Base-by-base conservation (phyloP, 305 asterid genomes). In the Euphrasia arctica region DNA sequence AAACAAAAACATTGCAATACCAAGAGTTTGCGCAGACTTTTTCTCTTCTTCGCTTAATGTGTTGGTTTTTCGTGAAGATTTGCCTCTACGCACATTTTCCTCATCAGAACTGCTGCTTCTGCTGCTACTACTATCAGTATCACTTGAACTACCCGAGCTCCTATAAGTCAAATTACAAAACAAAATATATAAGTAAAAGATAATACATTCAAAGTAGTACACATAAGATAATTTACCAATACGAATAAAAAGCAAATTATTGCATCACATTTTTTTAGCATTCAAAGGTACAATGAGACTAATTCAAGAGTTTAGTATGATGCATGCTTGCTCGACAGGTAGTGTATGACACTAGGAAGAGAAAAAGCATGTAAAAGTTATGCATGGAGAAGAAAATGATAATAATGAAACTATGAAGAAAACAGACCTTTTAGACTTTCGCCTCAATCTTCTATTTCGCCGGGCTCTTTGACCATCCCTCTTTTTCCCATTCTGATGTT, bases 141-240 rank as follows among this genome's bases (percentile, higher is more conserved):
- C 79, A 70, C 92, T 88, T 51, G 96, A 88, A 76, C 93, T 91
- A 71, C 43, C 85, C 7, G 81, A 75, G 70, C 73, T 67, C 89
- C 97, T 86, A 72, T 65, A 71, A 51, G 60, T 65, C 67, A 65
- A 52, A 45, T 67, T 51, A 7, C 48, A 60, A 57, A 62, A 67
- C 27, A 70, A 22, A 65, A 47, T 51, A 62, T 51, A 13, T 60
- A 59, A 50, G 15, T n/a, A 68, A 47, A 52, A 54, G 39, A 25
- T 49, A 14, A 55, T 59, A 47, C n/a, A 39, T 49, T 11, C 29
- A 15, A 34, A 50, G 41, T 60, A 11, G 58, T 18, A 18, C 43
- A n/a, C 32, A 57, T 9, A 70, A 66, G 62, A 52, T 67, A 69
- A 42, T 43, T 50, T 60, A 29, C 47, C 62, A 42, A 36, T 66